A percentile compares a stretch with the other conserved stretches of the same genome.
Conservation (phyloP, 768 basidiomycete species). For the Lentinula detonsa region DNA sequence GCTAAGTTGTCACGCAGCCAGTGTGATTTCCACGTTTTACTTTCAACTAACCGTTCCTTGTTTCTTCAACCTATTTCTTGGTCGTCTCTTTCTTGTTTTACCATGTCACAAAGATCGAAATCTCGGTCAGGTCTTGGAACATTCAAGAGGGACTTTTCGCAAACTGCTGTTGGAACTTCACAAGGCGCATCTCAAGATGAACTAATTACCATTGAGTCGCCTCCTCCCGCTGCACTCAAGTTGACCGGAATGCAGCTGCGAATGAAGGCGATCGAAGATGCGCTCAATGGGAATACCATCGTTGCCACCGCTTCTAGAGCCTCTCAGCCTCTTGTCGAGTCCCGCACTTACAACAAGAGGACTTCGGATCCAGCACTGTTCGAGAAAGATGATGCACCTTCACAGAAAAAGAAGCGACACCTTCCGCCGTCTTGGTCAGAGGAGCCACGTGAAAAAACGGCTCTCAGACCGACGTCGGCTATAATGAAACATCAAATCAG, state of each 20-base stretch:
- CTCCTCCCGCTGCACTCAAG: constrained; percentile 14
- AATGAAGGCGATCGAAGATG: constrained; percentile 54
- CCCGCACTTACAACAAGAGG: constrained; percentile 31
- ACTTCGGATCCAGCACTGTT: constrained; percentile 17
- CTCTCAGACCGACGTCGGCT: not conserved
- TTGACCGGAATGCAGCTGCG: constrained; percentile 28
- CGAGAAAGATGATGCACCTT: constrained; percentile 14
- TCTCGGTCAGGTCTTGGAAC: constrained; percentile 55
- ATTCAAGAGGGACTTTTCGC: constrained; percentile 59
- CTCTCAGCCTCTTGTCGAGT: constrained; percentile 21
- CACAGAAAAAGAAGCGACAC: constrained; percentile 48
- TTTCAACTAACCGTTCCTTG: not conserved
- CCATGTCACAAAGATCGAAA: constrained; percentile 12
- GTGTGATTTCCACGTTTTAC: not conserved
- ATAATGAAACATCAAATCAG: constrained; percentile 15
- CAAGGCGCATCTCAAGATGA: not conserved
- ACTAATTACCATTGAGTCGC: constrained; percentile 7
- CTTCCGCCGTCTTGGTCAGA: constrained; percentile 45
- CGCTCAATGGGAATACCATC: constrained; percentile 26
- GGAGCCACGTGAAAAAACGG: constrained; percentile 14
- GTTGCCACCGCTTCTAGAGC: constrained; percentile 9
- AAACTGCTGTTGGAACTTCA: constrained; percentile 19
- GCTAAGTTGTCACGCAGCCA: not conserved
- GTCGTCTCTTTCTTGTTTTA: not conserved
- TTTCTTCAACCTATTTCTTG: not conserved